Percentiles rank a stretch among this genome's conserved stretches.
Conservation (phyloP, 2,329 filamentous ascomycete species). For the Lizonia empirigonia region DNA sequence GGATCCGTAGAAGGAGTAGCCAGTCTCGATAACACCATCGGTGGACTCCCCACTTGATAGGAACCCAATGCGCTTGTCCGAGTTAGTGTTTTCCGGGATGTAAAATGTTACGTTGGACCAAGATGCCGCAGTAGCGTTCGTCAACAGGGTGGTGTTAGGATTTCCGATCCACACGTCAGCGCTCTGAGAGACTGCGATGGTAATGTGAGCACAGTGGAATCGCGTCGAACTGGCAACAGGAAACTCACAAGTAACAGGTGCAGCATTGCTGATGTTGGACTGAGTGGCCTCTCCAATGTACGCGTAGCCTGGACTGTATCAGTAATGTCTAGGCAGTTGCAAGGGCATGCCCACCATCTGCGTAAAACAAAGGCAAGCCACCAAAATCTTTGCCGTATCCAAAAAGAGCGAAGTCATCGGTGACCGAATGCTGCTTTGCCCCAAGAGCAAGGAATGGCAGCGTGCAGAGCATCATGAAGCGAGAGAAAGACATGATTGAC, state of each 20-base stretch:
- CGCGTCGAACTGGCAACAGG: not conserved
- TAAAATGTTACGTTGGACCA: slow-evolving; percentile 29
- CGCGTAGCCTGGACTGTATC: slow-evolving; percentile 22
- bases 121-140: slow-evolving; percentile 7
- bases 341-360: slow-evolving; percentile 17
- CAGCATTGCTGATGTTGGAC: slow-evolving; percentile 27
- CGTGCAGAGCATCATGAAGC: slow-evolving; percentile 15
- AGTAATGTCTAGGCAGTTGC: not conserved
- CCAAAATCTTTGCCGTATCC: slow-evolving; percentile 25
- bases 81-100: slow-evolving; percentile 13
- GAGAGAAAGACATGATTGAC: slow-evolving; percentile 6
- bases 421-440: slow-evolving; percentile 16
- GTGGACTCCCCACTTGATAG: slow-evolving; percentile 6
- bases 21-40: slow-evolving; percentile 12
- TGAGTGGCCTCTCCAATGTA: slow-evolving; percentile 23
- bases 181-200: slow-evolving; percentile 14
- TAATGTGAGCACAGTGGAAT: not conserved
- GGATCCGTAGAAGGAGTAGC: slow-evolving; percentile 29
- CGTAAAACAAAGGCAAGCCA: slow-evolving; percentile 27
- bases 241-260: slow-evolving; percentile 22
- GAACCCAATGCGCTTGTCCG: slow-evolving; percentile 26
- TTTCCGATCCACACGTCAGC: slow-evolving; percentile 17
- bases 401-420: slow-evolving; percentile 21
- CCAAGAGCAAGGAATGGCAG: slow-evolving; percentile 24
- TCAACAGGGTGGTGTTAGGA: slow-evolving; percentile 21